Evolutionary conservation across 345 rosid species (phyloP), one percentile per base, ranked within the genome.

Genomic region (Acer saccharum): DNA sequence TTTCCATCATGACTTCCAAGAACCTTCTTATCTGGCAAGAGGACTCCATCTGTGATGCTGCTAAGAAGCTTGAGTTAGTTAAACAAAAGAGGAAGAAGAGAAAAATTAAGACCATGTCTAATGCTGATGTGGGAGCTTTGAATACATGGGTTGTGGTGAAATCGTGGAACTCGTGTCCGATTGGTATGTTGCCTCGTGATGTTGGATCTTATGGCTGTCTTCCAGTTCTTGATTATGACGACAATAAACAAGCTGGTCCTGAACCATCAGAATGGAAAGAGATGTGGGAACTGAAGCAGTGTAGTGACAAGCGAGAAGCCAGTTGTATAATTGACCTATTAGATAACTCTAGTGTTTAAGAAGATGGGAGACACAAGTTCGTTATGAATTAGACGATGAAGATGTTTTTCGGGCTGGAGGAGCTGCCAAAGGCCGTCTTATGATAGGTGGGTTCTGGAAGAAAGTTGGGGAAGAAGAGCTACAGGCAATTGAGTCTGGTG

Each of bases 91-190:
- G 69, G 68, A 75, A 73, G 69, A 84, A 84, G 80, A 73, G 82
- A 71, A 86, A 69, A 73, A 73, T 35, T 65, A 78, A 72, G 32
- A 68, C 82, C 41, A 18, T 60, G 27, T 68, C 50, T 75, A 87
- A 74, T 11, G 75, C 76, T 76, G 62, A 82, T 39, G 62, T 11
- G 46, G 83, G 66, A 64, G 82, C 60, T 25, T 70, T 78, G 60
- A 76, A 78, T 60, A 81, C 85, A 79, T 93, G 97, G 98, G 81
- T 69, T 39, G 85, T 87, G 71, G 90, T 84, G 17, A 86, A 90
- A 76, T 84, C 91, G 0, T 94, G 98, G 97, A 93, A 84, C 74
- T 87, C 96, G 10, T 95, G 98, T 79, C 97, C 98, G 3, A 89
- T 92, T 64, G 97, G 99, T 54, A 91, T 83, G 89, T 68, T 94